These are phyloP conservation scores for Phyllosticta citribraziliensis DNA, from an alignment of 2,329 filamentous ascomycete genomes.

Conservation along the genomic window DNA sequence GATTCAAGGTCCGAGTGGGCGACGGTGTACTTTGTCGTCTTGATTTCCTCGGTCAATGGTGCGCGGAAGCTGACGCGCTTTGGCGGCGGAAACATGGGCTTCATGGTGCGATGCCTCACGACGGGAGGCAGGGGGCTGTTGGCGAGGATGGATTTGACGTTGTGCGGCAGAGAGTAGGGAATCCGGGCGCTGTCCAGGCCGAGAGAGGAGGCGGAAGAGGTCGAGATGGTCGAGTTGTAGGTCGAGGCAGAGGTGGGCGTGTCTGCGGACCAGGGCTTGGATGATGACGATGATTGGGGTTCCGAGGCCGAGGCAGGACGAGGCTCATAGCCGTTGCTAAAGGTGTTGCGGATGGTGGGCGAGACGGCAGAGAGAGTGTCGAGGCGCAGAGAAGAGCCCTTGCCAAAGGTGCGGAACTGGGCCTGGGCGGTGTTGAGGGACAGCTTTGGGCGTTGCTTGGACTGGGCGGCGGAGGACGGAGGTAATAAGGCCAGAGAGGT, in stretches of 20 bases:
- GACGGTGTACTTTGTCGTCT: conserved; percentile 44
- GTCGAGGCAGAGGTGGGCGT: conserved; percentile 30
- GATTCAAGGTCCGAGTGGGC: conserved; percentile 47
- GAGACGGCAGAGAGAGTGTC: conserved; percentile 47
- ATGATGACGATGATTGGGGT: conserved; percentile 7
- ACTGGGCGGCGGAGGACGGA: conserved; percentile 8
- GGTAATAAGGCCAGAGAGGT: conserved; percentile 37
- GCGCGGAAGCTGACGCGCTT: conserved; percentile 49
- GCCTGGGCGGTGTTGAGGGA: conserved; percentile 48
- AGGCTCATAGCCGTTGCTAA: conserved; percentile 48
- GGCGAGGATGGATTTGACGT: conserved; percentile 35
- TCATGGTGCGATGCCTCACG: conserved; percentile 26
- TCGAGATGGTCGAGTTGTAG: conserved; percentile 26
- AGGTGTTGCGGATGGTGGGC: conserved; percentile 52
- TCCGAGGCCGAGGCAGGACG: conserved; percentile 12
- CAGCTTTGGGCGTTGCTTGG: conserved; percentile 45
- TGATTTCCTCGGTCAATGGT: conserved; percentile 50
- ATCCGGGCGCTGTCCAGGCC: conserved; percentile 27
- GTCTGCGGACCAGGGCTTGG: conserved; percentile 27
- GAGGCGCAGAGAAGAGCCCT: conserved; percentile 43
- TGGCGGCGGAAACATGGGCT: conserved; percentile 42
- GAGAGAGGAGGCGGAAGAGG: conserved; percentile 16
- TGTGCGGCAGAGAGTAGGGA: conserved; percentile 38
- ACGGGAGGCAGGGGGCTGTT: conserved; percentile 34
- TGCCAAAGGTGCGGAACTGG: conserved; percentile 41